Evolutionary conservation across 1,284 basidiomycete genomes (phyloP).

Genomic region (Caloboletus firmus): DNA sequence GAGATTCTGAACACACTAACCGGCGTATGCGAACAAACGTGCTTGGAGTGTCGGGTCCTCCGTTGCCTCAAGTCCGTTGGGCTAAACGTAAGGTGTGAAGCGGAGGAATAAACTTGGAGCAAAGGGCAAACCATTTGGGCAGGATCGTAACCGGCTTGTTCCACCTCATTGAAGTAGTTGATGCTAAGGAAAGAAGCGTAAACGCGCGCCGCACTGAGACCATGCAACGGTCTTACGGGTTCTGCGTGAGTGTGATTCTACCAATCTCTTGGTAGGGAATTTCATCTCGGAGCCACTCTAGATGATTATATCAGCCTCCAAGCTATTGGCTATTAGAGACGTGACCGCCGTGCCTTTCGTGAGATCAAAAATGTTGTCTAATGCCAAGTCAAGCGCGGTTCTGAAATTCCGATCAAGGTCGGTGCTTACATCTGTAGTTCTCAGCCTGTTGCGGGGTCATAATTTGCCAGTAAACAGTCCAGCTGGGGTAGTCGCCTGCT

Average conservation of each 20-base stretch:
- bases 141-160: constrained; percentile 25
- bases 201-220: neutral
- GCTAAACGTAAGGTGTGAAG: constrained; percentile 1
- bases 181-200: constrained; percentile 6
- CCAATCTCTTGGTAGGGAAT: constrained; percentile 41
- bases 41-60: constrained; percentile 44
- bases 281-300: constrained; percentile 34
- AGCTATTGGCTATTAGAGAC: neutral
- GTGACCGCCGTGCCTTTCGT: constrained; percentile 32
- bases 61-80: constrained; percentile 34
- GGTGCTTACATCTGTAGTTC: constrained; percentile 26
- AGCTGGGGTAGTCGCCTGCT: constrained; percentile 36
- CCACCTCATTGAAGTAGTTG: constrained; percentile 27
- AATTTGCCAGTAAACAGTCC: constrained; percentile 37
- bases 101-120: neutral
- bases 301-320: neutral
- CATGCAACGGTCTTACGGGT: constrained; percentile 31
- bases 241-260: constrained; percentile 36
- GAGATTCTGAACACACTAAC: neutral
- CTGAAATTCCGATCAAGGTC: neutral
- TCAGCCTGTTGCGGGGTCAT: constrained; percentile 39
- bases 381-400: neutral
- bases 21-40: constrained; percentile 41
- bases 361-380: constrained; percentile 41
- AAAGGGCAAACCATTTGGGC: constrained; percentile 17